Evolutionary conservation across 768 basidiomycete species (phyloP).

Genomic region (Hemileccinum rubropunctum): DNA sequence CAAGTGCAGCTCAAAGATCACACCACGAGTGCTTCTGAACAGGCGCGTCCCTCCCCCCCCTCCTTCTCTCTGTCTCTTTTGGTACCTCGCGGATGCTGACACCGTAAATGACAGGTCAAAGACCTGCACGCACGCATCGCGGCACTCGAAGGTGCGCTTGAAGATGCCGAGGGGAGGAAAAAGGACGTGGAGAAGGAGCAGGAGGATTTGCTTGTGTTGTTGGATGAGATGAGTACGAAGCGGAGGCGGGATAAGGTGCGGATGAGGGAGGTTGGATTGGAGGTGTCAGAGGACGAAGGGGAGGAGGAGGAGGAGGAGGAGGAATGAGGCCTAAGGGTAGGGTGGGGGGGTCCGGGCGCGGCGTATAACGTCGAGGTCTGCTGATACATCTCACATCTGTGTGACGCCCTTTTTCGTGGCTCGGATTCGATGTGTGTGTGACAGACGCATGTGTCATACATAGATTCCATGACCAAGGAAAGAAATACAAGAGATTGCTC

Average conservation of each 20-base stretch:
- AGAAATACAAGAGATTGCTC: too few species aligned
- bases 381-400: too few species aligned
- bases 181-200: constrained; percentile 94
- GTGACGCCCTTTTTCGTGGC: too few species aligned
- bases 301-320: constrained; percentile 44
- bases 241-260: constrained; percentile 78
- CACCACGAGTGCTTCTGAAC: constrained; percentile 34
- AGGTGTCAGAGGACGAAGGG: constrained; percentile 91
- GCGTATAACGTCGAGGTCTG: too few species aligned
- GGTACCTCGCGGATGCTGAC: background rate
- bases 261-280: constrained; percentile 71
- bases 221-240: constrained; percentile 90
- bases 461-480: too few species aligned
- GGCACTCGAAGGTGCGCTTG: constrained; percentile 46
- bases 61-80: background rate
- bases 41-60: constrained; percentile 29
- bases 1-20: constrained; percentile 54
- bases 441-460: too few species aligned
- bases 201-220: constrained; percentile 88
- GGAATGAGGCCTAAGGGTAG: background rate
- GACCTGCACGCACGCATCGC: constrained; percentile 47
- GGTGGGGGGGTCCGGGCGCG: too few species aligned
- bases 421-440: too few species aligned
- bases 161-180: constrained; percentile 57
- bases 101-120: constrained; percentile 34